phyloP scores from a whole-genome alignment of 192 early-diverging fungal genomes.

The Dissophora ornata region DNA sequence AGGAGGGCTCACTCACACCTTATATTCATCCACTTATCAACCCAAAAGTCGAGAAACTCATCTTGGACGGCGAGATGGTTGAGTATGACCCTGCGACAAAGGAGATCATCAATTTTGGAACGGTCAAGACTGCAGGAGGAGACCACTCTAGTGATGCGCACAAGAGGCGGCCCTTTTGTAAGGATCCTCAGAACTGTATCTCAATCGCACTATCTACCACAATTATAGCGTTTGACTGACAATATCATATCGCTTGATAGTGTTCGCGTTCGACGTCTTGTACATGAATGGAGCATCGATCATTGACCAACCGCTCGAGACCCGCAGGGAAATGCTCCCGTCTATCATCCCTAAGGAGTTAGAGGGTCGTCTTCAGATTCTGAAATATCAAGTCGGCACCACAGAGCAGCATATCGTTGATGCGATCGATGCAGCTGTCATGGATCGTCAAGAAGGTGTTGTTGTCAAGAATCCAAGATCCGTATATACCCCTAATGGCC shows the following conservation, averaged over 20 bases:
- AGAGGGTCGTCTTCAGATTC: slow-evolving; percentile 65
- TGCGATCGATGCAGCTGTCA: slow-evolving; percentile 67
- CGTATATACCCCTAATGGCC: slow-evolving; percentile 64
- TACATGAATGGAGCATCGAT: slow-evolving; percentile 73
- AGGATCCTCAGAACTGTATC: slow-evolving; percentile 3
- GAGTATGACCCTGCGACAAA: slow-evolving; percentile 74
- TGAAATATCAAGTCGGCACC: slow-evolving; percentile 61
- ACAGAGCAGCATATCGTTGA: slow-evolving; percentile 70
- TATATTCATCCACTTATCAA: slow-evolving; percentile 66
- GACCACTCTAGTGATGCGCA: slow-evolving; percentile 50
- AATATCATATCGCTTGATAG: slow-evolving; percentile 34
- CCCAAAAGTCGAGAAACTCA: slow-evolving; percentile 64
- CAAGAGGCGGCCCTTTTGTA: slow-evolving; percentile 62
- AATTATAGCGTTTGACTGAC: neutral
- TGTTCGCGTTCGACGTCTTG: slow-evolving; percentile 81
- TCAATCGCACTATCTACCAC: no score
- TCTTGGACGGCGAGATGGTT: slow-evolving; percentile 88
- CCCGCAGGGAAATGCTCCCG: slow-evolving; percentile 64
- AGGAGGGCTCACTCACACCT: slow-evolving; percentile 67
- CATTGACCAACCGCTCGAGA: slow-evolving; percentile 63
- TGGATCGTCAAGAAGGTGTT: slow-evolving; percentile 68
- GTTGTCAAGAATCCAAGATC: slow-evolving; percentile 78
- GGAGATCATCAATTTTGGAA: slow-evolving; percentile 75
- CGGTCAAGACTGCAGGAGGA: slow-evolving; percentile 75
- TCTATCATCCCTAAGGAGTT: slow-evolving; percentile 62